A percentile compares a stretch with the other conserved stretches of the same genome.
These are phyloP conservation scores for Arabis alpina DNA, from an alignment of 345 rosid genomes.

Conservation along the genomic window DNA sequence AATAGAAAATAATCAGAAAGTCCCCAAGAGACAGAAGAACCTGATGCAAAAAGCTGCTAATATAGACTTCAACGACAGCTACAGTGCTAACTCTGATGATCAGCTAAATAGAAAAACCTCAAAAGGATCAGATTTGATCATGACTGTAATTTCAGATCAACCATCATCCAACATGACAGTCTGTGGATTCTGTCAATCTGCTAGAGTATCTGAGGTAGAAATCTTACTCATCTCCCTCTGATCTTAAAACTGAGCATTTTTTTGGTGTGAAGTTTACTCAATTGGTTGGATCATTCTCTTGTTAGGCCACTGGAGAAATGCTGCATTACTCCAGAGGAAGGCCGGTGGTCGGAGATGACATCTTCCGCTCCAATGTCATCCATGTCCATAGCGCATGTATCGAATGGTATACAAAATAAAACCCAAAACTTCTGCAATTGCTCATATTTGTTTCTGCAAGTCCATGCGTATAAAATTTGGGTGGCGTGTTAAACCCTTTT, in stretches of 20 bases:
- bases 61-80: conserved; percentile 9
- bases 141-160: conserved; percentile 33
- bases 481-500: background rate
- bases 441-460: conserved; percentile 15
- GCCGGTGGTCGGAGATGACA: conserved; percentile 56
- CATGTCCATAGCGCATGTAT: conserved; percentile 78
- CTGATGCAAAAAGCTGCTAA: conserved; percentile 41
- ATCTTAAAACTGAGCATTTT: background rate
- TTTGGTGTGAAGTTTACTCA: conserved; percentile 6
- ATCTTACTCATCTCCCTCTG: background rate
- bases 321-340: conserved; percentile 62
- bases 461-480: background rate
- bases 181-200: conserved; percentile 82
- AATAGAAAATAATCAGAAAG: conserved; percentile 45
- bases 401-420: conserved; percentile 63
- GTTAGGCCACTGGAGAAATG: conserved; percentile 76
- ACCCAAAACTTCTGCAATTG: background rate
- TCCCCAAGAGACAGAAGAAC: conserved; percentile 60
- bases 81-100: conserved; percentile 33
- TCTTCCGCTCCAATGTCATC: conserved; percentile 49
- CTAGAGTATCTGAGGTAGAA: conserved; percentile 59
- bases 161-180: conserved; percentile 29
- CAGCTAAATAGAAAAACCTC: conserved; percentile 29
- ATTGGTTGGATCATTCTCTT: background rate
- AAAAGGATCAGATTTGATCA: conserved; percentile 28